Conservation (phyloP, 352 stramenopile species). For the Phytophthora pluvialis region DNA sequence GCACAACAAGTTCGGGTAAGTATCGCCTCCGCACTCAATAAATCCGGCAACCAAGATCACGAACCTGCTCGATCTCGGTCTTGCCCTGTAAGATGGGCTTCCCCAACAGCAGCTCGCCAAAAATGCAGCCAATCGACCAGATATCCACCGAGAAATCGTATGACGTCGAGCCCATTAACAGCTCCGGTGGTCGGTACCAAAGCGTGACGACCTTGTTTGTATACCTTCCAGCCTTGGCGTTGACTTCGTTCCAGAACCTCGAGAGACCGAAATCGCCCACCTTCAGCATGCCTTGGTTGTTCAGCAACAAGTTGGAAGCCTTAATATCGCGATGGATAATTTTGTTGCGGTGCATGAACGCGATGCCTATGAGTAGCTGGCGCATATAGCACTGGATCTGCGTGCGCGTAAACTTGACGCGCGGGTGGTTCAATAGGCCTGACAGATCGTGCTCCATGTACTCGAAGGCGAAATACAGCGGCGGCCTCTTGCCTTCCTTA, state of each 20-base stretch:
- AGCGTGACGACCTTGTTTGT: constrained; percentile 97
- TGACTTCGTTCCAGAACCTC: constrained; percentile 87
- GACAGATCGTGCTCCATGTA: constrained; percentile 90
- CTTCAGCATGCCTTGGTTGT: constrained; percentile 87
- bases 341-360: constrained; percentile 91
- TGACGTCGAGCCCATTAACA: constrained; percentile 91
- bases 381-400: constrained; percentile 92
- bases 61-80: constrained; percentile 84
- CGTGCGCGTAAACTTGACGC: constrained; percentile 83
- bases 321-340: constrained; percentile 91
- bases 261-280: constrained; percentile 86
- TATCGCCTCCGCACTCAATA: neutral
- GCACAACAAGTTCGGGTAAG: constrained; percentile 8
- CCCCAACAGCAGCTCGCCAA: constrained; percentile 79
- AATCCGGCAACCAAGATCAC: constrained; percentile 1
- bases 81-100: constrained; percentile 86
- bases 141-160: constrained; percentile 95
- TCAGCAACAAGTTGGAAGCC: constrained; percentile 84
- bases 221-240: constrained; percentile 82
- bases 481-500: constrained; percentile 83
- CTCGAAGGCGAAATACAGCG: constrained; percentile 89
- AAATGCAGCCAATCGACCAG: constrained; percentile 94
- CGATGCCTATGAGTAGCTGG: constrained; percentile 78
- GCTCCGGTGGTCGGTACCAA: constrained; percentile 94
- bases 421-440: constrained; percentile 81